A percentile compares a stretch with the other conserved stretches of the same genome.
Evolutionary conservation across 2,329 filamentous ascomycete species (phyloP).

Genomic region (Paraconiothyrium sp.): DNA sequence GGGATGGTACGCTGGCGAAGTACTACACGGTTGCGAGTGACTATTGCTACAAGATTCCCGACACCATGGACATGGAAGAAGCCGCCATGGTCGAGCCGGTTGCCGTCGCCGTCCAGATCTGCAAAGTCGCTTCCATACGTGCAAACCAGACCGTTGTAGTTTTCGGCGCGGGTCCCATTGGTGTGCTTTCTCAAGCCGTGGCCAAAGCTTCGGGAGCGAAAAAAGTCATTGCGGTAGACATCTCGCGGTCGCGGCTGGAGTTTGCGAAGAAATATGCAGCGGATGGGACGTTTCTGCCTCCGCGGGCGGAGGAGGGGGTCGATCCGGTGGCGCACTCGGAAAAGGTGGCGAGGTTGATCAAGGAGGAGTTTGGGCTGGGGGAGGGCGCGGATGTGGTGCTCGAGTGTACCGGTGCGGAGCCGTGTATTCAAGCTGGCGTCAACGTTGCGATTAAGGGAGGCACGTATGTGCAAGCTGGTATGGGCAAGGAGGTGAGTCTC

Average conservation of each 20-base stretch:
- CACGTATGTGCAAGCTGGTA: slow-evolving; percentile 35
- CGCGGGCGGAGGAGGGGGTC: slow-evolving; percentile 14
- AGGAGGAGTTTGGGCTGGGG: slow-evolving; percentile 24
- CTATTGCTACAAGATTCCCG: slow-evolving; percentile 38
- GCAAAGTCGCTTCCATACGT: slow-evolving; percentile 26
- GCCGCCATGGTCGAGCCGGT: slow-evolving; percentile 40
- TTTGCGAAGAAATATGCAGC: slow-evolving; percentile 34
- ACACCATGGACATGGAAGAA: slow-evolving; percentile 35
- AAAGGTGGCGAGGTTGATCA: slow-evolving; percentile 24
- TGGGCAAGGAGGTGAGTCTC: slow-evolving; percentile 33
- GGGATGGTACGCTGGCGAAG: slow-evolving; percentile 37
- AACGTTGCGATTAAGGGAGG: slow-evolving; percentile 28
- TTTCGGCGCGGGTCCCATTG: slow-evolving; percentile 35
- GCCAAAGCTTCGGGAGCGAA: slow-evolving; percentile 31
- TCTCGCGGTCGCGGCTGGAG: slow-evolving; percentile 27
- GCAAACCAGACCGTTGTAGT: slow-evolving; percentile 28
- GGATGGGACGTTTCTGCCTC: slow-evolving; percentile 23
- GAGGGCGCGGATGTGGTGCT: slow-evolving; percentile 35
- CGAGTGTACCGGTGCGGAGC: slow-evolving; percentile 33
- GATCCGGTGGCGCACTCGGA: slow-evolving; percentile 22
- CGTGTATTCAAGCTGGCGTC: slow-evolving; percentile 31
- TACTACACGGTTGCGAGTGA: slow-evolving; percentile 35
- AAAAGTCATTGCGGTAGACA: slow-evolving; percentile 32
- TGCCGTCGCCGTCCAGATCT: slow-evolving; percentile 36
- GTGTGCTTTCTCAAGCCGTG: slow-evolving; percentile 35